These are phyloP conservation scores for Boletus vermiculosoides DNA, from an alignment of 768 basidiomycete genomes.

Conservation along the genomic window DNA sequence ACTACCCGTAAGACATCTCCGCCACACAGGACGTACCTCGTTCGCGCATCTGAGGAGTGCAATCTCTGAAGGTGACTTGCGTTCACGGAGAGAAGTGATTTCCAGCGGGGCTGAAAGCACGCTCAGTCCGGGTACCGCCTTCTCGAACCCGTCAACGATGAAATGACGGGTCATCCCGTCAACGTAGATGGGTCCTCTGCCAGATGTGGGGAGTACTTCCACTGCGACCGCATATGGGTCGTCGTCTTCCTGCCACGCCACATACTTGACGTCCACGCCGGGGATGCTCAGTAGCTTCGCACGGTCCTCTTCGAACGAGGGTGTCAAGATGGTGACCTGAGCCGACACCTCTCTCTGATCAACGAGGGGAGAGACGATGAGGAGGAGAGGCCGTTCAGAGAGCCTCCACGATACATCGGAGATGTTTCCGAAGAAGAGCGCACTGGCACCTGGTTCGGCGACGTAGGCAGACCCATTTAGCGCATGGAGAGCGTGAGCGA, in stretches of 20 bases:
- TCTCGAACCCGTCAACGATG: slow-evolving; percentile 59
- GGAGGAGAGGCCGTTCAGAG: slow-evolving; percentile 76
- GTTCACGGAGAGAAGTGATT: slow-evolving; percentile 64
- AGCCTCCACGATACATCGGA: slow-evolving; percentile 61
- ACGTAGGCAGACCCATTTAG: slow-evolving; percentile 69
- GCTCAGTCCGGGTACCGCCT: slow-evolving; percentile 37
- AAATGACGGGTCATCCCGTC: slow-evolving; percentile 63
- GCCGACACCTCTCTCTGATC: slow-evolving; percentile 33
- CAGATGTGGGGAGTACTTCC: slow-evolving; percentile 26
- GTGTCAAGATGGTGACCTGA: slow-evolving; percentile 64
- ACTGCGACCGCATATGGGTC: slow-evolving; percentile 59
- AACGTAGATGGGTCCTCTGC: slow-evolving; percentile 47
- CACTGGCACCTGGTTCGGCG: slow-evolving; percentile 74
- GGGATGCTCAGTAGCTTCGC: slow-evolving; percentile 62
- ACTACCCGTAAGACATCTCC: not conserved
- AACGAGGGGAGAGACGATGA: slow-evolving; percentile 53
- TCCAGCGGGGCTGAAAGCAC: slow-evolving; percentile 53
- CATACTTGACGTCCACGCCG: slow-evolving; percentile 42
- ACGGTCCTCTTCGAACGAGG: slow-evolving; percentile 72
- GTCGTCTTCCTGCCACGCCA: slow-evolving; percentile 66
- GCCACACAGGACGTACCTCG: slow-evolving; percentile 48
- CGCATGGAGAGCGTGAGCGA: slow-evolving; percentile 48
- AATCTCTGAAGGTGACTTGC: slow-evolving; percentile 71
- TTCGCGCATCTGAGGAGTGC: slow-evolving; percentile 74
- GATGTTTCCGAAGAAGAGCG: slow-evolving; percentile 72